Evolutionary conservation across 306 rosid species (phyloP), one percentile per base, ranked within the genome.

Genomic region (Castanospermum australe): DNA sequence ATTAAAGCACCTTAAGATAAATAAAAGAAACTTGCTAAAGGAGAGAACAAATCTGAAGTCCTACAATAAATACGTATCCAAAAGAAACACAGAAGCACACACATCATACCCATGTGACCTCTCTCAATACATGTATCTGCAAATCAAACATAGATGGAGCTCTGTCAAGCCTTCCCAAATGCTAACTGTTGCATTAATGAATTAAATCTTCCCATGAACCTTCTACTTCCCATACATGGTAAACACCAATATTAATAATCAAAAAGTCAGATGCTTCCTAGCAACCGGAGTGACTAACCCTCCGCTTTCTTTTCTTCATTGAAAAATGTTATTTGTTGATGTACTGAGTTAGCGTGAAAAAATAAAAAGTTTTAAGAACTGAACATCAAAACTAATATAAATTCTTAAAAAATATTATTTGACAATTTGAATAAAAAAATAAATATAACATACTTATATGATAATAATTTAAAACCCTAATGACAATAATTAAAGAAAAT

Each of bases 51-150:
- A 21, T 33, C 42, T 33, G 69, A 71, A 74, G 61, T 74, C 77
- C 62, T 42, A 28, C 47, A 55, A 71, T 64, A 51, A 57, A 78
- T 71, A 56, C 3, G 38, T 33, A 65, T 28, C 35, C 15, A 0
- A 75, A 38, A 21, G 67, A 33, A 70, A 57, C 81, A 67, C 15
- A 56, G 52, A 67, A 35, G 24, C 44, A 44, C 17, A 38, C 14
- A 54, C 73, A 42, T 48, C 80, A 28, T 28, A 21, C 38, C 73
- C 77, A 67, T 60, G 84, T 51, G 81, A 64, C 18, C 39, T 83
- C 78, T 75, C 77, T 51, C 50, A 32, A n/a, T 62, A 9, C 36
- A 74, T 28, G 7, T 21, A 25, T 57, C 48, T 61, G 48, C 45
- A 41, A 55, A 12, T 44, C 9, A 25, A 48, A 59, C 44, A 45